Evolutionary conservation across 805 yeast genomes (phyloP), one percentile per base, ranked within the genome.

Genomic region (Candida sphagnicola): DNA sequence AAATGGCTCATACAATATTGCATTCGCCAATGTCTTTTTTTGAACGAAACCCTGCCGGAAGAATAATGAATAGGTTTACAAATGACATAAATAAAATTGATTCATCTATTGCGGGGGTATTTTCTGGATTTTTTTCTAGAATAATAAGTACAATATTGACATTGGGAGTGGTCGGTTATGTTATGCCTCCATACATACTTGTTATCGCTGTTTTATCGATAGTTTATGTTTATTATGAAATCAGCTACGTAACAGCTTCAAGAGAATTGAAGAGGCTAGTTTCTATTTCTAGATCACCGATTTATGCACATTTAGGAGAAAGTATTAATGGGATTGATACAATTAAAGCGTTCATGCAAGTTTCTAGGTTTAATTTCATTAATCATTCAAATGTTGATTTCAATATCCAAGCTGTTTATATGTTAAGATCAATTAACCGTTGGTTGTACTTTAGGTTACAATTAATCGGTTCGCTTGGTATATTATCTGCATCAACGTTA

Each of bases 291-390:
- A 73, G 77, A 51, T 77, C 86, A 40, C 96, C 96, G 2, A 78
- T 87, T 13, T 84, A 76, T 65, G 84, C 95, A 0, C 88, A 84
- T 48, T 72, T 89, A 45, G 90, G 85, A 54, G 96, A 89, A 53
- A 80, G 89, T 2, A 62, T 89, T 35, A 74, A 72, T 23, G 96
- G 96, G 10, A 76, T 82, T 16, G 78, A 79, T 34, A 89, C 95
- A 1, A 80, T 89, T 40, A 70, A 83, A 34, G 96, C 96, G 0
- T 90, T 74, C 52, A 66, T 72, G n/a, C 95, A 87, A 46, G 60
- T 60, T 18, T 70, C 66, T 4, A 68, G 95, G 41, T 89, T 88
- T 59, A 63, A 66, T 17, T 74, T 59, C 51, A 69, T 77, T 41
- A 82, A 82, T 54, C 56, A 61, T 24, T 62, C 69, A 14, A 70